These are phyloP conservation scores for Hypsizygus ulmarius DNA, from an alignment of 1,284 basidiomycete genomes.

Conservation along the genomic window DNA sequence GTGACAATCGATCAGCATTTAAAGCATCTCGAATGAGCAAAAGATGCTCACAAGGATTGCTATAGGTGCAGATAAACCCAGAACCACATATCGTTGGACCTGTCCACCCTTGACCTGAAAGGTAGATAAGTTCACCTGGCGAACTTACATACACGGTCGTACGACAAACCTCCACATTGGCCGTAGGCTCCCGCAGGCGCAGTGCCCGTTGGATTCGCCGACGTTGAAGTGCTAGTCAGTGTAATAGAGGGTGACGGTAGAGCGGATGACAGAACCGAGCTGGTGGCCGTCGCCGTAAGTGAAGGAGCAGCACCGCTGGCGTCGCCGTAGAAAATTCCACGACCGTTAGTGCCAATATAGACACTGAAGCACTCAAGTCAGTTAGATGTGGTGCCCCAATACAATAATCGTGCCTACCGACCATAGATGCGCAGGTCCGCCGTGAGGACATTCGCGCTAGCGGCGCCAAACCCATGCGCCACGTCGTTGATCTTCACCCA, in stretches of 20 bases:
- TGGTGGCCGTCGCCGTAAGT: slow-evolving; percentile 31
- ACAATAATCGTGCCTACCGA: slow-evolving; percentile 36
- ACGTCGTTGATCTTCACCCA: slow-evolving; percentile 65
- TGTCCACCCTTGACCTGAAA: slow-evolving; percentile 37
- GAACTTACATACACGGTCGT: neutral
- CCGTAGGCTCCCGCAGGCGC: slow-evolving; percentile 34
- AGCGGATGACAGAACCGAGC: slow-evolving; percentile 23
- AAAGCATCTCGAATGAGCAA: neutral
- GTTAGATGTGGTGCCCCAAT: slow-evolving; percentile 5
- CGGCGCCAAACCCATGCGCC: slow-evolving; percentile 56
- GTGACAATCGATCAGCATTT: neutral
- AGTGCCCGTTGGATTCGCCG: slow-evolving; percentile 24
- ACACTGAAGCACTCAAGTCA: slow-evolving; percentile 36
- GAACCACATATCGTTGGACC: slow-evolving; percentile 44
- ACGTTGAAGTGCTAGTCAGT: slow-evolving; percentile 23
- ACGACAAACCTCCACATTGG: slow-evolving; percentile 43
- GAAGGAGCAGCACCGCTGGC: slow-evolving; percentile 38
- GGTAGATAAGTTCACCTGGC: neutral
- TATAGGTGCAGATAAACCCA: slow-evolving; percentile 38
- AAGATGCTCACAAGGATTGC: slow-evolving; percentile 40
- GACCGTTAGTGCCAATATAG: slow-evolving; percentile 64
- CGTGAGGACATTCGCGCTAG: slow-evolving; percentile 45
- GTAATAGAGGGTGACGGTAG: slow-evolving; percentile 17
- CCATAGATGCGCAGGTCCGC: slow-evolving; percentile 56
- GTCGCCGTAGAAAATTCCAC: slow-evolving; percentile 63